Base-by-base conservation (phyloP, 805 yeast genomes). In the Kodamaea leandrae region DNA sequence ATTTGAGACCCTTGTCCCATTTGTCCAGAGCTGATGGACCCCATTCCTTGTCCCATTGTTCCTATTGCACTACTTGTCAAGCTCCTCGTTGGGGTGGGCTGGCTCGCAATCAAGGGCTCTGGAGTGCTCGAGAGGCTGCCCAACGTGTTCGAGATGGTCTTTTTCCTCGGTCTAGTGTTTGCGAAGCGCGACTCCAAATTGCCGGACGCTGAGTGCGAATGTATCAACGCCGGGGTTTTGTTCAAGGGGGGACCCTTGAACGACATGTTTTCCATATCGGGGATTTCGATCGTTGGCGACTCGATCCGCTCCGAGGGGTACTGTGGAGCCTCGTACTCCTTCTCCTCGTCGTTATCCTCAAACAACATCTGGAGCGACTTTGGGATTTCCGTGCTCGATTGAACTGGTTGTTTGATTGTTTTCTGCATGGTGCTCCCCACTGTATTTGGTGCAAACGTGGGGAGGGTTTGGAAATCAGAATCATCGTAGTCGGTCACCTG, bases 301-400 rank as follows among this genome's bases (percentile, higher is more conserved):
- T 77, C 72, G 13, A 68, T 66, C 28, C 77, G 55, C 4, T 68
- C 64, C 2, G 35, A 16, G 6, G 25, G 36, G 12, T 16, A 35
- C 14, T 30, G 45, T 8, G 45, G 37, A 12, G 34, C 36, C 4
- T 29, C 39, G 5, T 14, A 28, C 21, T 32, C 16, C 14, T 29
- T 15, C 9, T 25, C 19, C n/a, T n/a, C n/a, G n/a, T 57, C 62
- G 15, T 54, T 40, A 17, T 77, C 80, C 49, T 83, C 88, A 56
- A 87, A 87, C 19, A 88, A 60, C 55, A 80, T 80, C 44, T 82
- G 62, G 23, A 88, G 64, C 2, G 93, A 83, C 55, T 78, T 80
- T 1, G 96, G 96, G 0, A 87, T 82, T 29, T 75, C 82, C 42
- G 51, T 26, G 19, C 16, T 30, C n/a, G 15, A 60, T 17, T 21